A percentile compares a stretch with the other conserved stretches of the same genome.
These are phyloP conservation scores for Trypethelium eluteriae DNA, from an alignment of 495 filamentous ascomycete genomes.

Conservation along the genomic window DNA sequence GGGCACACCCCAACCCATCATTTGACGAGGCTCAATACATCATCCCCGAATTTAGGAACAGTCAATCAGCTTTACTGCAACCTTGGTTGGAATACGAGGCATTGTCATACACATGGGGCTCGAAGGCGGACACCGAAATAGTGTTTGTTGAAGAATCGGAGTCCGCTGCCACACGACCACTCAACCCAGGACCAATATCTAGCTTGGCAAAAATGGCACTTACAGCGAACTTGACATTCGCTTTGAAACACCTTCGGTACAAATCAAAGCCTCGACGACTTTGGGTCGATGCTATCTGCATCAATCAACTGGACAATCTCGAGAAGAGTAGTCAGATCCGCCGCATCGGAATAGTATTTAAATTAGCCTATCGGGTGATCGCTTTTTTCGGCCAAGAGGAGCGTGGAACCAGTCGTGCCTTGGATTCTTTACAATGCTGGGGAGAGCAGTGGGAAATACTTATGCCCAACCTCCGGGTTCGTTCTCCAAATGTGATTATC, in stretches of 20 bases:
- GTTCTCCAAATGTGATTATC: neutral
- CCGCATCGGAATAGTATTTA: conserved; percentile 20
- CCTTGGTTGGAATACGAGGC: neutral
- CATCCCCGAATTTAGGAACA: neutral
- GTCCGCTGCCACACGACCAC: neutral
- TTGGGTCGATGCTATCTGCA: conserved; percentile 22
- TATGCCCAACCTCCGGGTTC: neutral
- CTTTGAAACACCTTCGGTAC: neutral
- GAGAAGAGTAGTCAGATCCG: conserved; percentile 19
- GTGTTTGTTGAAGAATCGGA: neutral
- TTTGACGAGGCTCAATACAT: neutral
- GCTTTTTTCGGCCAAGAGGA: conserved; percentile 17
- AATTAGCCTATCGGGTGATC: conserved; percentile 16
- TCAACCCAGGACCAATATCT: neutral
- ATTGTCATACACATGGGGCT: neutral
- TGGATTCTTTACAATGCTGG: neutral
- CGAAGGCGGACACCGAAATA: neutral
- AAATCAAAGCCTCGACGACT: neutral
- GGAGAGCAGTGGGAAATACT: neutral
- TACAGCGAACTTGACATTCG: neutral
- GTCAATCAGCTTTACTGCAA: neutral
- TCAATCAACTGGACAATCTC: conserved; percentile 18
- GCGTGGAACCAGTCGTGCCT: neutral
- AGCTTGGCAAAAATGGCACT: neutral
- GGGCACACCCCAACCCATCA: neutral